Percentiles rank a stretch among this genome's conserved stretches.
phyloP scores from a whole-genome alignment of 2,329 filamentous ascomycete species.

The Clarireedia paspali region DNA sequence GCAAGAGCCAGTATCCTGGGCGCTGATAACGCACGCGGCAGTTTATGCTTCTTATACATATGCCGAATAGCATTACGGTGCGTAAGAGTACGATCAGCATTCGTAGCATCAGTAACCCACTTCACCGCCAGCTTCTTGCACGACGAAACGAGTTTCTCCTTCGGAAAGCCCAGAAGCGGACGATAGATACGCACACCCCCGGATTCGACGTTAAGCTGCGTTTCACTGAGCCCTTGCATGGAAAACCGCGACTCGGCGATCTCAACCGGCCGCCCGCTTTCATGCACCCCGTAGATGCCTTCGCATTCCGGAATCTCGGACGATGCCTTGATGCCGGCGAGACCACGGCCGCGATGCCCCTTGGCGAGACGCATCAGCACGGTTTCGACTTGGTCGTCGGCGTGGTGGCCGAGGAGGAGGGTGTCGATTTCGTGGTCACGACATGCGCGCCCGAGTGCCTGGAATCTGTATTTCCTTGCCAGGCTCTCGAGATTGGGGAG shows the following conservation, averaged over 20 bases:
- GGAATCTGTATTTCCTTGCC: slow-evolving; percentile 69
- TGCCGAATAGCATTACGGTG: slow-evolving; percentile 72
- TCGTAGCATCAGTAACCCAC: slow-evolving; percentile 85
- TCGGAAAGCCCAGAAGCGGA: slow-evolving; percentile 63
- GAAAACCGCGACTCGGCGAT: not conserved
- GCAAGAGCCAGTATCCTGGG: slow-evolving; percentile 56
- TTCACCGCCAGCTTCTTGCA: slow-evolving; percentile 59
- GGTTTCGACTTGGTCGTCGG: slow-evolving; percentile 88
- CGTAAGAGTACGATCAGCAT: slow-evolving; percentile 69
- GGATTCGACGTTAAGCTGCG: slow-evolving; percentile 36
- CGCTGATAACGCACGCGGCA: slow-evolving; percentile 66
- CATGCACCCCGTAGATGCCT: slow-evolving; percentile 63
- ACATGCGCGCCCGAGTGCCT: slow-evolving; percentile 57
- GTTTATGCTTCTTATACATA: slow-evolving; percentile 45
- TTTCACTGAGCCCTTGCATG: not conserved
- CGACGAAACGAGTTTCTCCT: slow-evolving; percentile 65
- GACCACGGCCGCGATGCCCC: slow-evolving; percentile 60
- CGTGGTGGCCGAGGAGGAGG: slow-evolving; percentile 77
- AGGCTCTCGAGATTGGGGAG: slow-evolving; percentile 66
- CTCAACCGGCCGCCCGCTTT: slow-evolving; percentile 43
- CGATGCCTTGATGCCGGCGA: slow-evolving; percentile 59
- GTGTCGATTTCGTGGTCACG: slow-evolving; percentile 41
- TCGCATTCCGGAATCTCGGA: slow-evolving; percentile 77
- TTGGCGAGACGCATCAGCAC: slow-evolving; percentile 68
- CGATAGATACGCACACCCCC: slow-evolving; percentile 62